Percentiles rank a stretch among this genome's conserved stretches.
Conservation (phyloP, 805 yeast genomes). For the Ogataea populi-albae region DNA sequence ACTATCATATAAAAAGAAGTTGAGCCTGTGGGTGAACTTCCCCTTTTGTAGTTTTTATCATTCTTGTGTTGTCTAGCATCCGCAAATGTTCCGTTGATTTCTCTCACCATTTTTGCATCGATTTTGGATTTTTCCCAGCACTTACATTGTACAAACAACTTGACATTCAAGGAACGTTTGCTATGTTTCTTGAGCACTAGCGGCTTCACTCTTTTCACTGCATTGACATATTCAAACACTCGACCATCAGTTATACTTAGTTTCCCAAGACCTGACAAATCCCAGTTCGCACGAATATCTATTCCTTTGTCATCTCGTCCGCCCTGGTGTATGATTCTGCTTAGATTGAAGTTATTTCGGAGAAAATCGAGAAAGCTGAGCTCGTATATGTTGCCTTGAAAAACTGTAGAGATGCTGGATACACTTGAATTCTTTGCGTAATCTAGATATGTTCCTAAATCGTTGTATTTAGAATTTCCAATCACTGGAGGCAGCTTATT, state of each 20-base stretch:
- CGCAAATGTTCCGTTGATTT: slow-evolving; percentile 50
- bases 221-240: slow-evolving; percentile 23
- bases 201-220: slow-evolving; percentile 26
- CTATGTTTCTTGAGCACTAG: slow-evolving; percentile 17
- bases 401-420: slow-evolving; percentile 47
- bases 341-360: slow-evolving; percentile 36
- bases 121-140: slow-evolving; percentile 41
- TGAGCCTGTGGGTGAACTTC: background rate
- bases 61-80: slow-evolving; percentile 19
- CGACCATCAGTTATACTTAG: slow-evolving; percentile 4
- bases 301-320: slow-evolving; percentile 58
- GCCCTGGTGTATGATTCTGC: slow-evolving; percentile 43
- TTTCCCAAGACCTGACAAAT: slow-evolving; percentile 19
- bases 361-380: slow-evolving; percentile 40
- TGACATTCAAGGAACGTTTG: slow-evolving; percentile 31
- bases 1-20: slow-evolving; percentile 40
- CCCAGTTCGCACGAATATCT: slow-evolving; percentile 55
- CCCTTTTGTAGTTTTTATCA: background rate
- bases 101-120: slow-evolving; percentile 48
- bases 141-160: slow-evolving; percentile 55
- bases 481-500: slow-evolving; percentile 8
- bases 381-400: slow-evolving; percentile 57
- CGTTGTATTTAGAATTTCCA: slow-evolving; percentile 28
- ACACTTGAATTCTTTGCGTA: slow-evolving; percentile 34
- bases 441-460: slow-evolving; percentile 32